Conservation (phyloP, 2,329 filamentous ascomycete genomes). For the Cucurbitaria berberidis region DNA sequence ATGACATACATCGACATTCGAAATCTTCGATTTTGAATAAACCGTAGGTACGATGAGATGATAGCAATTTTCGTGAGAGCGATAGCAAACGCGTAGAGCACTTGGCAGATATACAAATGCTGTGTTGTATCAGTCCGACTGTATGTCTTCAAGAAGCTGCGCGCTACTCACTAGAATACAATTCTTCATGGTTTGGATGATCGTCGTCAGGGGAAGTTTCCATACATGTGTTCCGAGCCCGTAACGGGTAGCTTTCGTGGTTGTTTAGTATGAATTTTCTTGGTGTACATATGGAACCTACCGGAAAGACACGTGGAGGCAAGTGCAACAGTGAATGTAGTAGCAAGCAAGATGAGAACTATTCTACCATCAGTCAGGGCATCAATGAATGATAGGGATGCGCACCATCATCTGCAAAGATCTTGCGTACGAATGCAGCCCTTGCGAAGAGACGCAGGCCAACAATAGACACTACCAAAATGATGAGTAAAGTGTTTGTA, state of each 20-base stretch:
- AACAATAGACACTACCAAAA: slow-evolving; percentile 27
- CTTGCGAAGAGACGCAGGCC: slow-evolving; percentile 31
- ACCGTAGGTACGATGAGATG: slow-evolving; percentile 36
- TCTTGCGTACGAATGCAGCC: slow-evolving; percentile 20
- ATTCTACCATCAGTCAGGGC: neutral
- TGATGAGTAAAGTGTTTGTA: slow-evolving; percentile 27
- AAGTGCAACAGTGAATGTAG: slow-evolving; percentile 32
- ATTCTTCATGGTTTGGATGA: slow-evolving; percentile 21
- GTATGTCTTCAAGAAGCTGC: neutral
- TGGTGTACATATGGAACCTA: slow-evolving; percentile 7
- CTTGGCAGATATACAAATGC: slow-evolving; percentile 34
- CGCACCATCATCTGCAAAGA: slow-evolving; percentile 36
- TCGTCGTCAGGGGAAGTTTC: slow-evolving; percentile 15
- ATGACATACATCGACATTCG: slow-evolving; percentile 28
- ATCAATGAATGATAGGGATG: neutral
- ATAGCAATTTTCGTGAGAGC: slow-evolving; percentile 37
- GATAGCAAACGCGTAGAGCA: slow-evolving; percentile 36
- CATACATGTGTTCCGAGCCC: slow-evolving; percentile 35
- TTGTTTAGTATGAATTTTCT: slow-evolving; percentile 1
- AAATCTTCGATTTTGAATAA: slow-evolving; percentile 27
- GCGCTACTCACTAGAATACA: slow-evolving; percentile 24
- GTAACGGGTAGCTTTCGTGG: slow-evolving; percentile 18
- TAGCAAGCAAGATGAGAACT: slow-evolving; percentile 35
- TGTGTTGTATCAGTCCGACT: slow-evolving; percentile 13
- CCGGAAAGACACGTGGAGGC: slow-evolving; percentile 31